Percentiles rank a stretch among this genome's conserved stretches.
Conservation (phyloP, 768 basidiomycete genomes). For the Pleurotus djamor region DNA sequence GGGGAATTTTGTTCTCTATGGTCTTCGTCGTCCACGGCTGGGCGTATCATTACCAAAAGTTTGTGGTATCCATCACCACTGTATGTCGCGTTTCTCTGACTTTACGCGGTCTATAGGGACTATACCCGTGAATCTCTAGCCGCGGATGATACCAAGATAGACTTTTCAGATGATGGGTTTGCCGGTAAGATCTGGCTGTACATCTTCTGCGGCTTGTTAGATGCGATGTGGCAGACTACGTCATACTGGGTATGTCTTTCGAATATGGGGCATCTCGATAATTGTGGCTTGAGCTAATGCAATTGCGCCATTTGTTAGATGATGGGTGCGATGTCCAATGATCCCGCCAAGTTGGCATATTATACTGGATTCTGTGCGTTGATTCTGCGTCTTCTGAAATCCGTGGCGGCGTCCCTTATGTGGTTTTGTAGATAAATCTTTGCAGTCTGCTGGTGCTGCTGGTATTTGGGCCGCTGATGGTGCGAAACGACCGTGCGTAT, state of each 20-base stretch:
- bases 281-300: neutral
- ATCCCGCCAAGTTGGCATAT: constrained; percentile 74
- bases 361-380: constrained; percentile 81
- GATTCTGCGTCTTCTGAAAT: neutral
- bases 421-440: constrained; percentile 51
- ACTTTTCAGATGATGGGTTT: constrained; percentile 56
- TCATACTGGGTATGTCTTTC: constrained; percentile 56
- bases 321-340: constrained; percentile 84
- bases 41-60: constrained; percentile 79
- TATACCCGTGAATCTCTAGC: constrained; percentile 38
- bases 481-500: constrained; percentile 53
- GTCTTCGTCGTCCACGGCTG: constrained; percentile 72
- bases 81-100: neutral
- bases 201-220: constrained; percentile 71
- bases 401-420: neutral
- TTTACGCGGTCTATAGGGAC: neutral
- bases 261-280: neutral
- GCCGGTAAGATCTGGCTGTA: constrained; percentile 57
- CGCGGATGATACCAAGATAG: constrained; percentile 42
- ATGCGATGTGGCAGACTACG: constrained; percentile 84
- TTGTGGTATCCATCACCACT: constrained; percentile 11
- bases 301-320: constrained; percentile 17
- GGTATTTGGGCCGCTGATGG: constrained; percentile 73
- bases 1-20: constrained; percentile 58
- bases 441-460: constrained; percentile 76